Base-by-base conservation (phyloP, 805 yeast species). In the Tetrapisispora arboricola region DNA sequence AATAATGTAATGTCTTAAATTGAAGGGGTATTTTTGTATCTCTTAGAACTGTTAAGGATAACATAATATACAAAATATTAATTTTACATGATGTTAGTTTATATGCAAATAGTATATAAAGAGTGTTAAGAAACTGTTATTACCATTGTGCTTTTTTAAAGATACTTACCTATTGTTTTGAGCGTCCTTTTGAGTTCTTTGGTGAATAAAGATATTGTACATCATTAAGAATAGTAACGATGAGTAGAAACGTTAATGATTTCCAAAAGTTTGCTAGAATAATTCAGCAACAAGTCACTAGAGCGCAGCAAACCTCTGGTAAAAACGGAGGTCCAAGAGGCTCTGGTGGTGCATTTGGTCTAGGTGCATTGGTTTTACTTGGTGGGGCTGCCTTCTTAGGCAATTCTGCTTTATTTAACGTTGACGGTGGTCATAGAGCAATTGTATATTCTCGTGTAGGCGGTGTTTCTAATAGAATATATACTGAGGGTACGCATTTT, bases 381-480 rank as follows among this genome's bases (percentile, higher is more conserved):
- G 82, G 79, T 41, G 79, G 75, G 40, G 80, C 76, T 43, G 73
- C 76, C 3, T 38, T 75, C 32, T 57, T 72, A 20, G 47, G 73
- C 29, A 75, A 78, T 50, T 66, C 75, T 31, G 69, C 87, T 1
- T 65, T 82, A 27, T 82, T 79, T 66, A 82, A 80, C 60, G 98
- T 92, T 45, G 97, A 92, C 64, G 98, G 98, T 77, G 98, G 98
- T 65, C 97, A 90, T 64, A 74, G 98, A 59, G 98, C 96, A 15
- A 88, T 92, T 56, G 75, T 92, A 29, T 92, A 92, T 62, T 86
- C 94, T 20, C 78, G 98, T 58, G 38, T 87, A 21, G 72, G 76
- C 38, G 98, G 98, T 58, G 80, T 92, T 36, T 83, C 78, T 57
- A 78, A 88, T 15, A 74, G 71, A 45, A 85, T 92, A 49, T 86